These are phyloP conservation scores for Aspergillus novofumigatus DNA, from an alignment of 2,329 filamentous ascomycete genomes.

Conservation along the genomic window DNA sequence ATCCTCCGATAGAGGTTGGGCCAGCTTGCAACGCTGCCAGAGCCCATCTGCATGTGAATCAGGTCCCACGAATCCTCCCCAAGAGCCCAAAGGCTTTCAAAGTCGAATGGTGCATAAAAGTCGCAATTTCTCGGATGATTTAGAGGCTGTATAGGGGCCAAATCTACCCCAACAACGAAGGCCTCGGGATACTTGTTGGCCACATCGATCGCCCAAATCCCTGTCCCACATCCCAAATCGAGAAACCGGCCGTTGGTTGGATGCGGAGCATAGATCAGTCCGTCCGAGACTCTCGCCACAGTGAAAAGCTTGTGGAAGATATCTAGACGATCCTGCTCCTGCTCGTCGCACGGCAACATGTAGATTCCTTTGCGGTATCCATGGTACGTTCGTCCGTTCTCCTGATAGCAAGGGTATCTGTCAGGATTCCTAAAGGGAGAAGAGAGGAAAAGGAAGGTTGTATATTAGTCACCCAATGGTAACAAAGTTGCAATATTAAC, in stretches of 20 bases:
- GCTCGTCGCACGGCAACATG: constrained; percentile 72
- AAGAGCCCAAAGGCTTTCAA: constrained; percentile 70
- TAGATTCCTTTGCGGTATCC: constrained; percentile 66
- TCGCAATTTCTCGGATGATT: constrained; percentile 68
- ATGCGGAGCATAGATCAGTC: constrained; percentile 39
- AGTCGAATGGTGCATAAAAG: constrained; percentile 67
- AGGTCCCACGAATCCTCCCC: constrained; percentile 71
- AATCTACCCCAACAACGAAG: constrained; percentile 59
- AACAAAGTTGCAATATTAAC: not conserved
- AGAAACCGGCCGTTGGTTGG: constrained; percentile 48
- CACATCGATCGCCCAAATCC: constrained; percentile 87
- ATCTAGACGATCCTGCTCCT: constrained; percentile 73
- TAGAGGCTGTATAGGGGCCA: constrained; percentile 58
- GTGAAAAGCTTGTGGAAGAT: constrained; percentile 75
- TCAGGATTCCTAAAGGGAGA: constrained; percentile 28
- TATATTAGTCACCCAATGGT: constrained; percentile 14
- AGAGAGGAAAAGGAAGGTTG: not conserved
- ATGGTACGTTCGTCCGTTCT: constrained; percentile 69
- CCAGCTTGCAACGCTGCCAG: constrained; percentile 76
- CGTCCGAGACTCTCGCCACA: constrained; percentile 54
- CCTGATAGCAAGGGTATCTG: constrained; percentile 47
- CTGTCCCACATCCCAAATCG: constrained; percentile 77
- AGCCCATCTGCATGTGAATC: constrained; percentile 75
- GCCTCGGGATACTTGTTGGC: constrained; percentile 62
- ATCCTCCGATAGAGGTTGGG: constrained; percentile 66